Percentiles rank a stretch among this genome's conserved stretches.
phyloP scores from a whole-genome alignment of 345 rosid species.

The Noccaea bulbosa region DNA sequence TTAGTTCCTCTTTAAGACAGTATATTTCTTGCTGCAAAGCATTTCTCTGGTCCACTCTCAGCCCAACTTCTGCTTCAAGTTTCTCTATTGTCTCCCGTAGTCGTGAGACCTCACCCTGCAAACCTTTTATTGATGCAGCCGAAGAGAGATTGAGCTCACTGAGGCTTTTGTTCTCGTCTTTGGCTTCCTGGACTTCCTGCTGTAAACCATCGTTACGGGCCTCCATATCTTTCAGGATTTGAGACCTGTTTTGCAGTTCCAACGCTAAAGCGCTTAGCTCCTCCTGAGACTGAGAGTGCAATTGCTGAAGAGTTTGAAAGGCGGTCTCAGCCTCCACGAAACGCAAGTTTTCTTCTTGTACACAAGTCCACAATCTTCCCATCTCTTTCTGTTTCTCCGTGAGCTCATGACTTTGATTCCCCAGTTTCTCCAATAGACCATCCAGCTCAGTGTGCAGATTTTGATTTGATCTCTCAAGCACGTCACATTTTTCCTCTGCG shows the following conservation, averaged over 20 bases:
- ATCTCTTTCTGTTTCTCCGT: constrained; percentile 87
- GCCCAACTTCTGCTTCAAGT: constrained; percentile 93
- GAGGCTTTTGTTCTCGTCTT: constrained; percentile 61
- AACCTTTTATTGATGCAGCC: constrained; percentile 60
- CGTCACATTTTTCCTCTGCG: constrained; percentile 81
- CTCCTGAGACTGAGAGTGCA: constrained; percentile 96
- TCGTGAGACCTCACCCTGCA: constrained; percentile 72
- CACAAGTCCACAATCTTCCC: constrained; percentile 79
- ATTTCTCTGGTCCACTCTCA: constrained; percentile 86
- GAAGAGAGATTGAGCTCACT: constrained; percentile 73
- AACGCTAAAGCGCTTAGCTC: constrained; percentile 74
- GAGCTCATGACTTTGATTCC: constrained; percentile 70
- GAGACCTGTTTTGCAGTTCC: constrained; percentile 66
- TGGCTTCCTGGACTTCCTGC: constrained; percentile 60
- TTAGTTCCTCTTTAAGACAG: constrained; percentile 91
- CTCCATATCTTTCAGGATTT: constrained; percentile 71
- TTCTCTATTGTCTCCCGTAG: constrained; percentile 70
- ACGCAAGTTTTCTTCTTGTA: constrained; percentile 87
- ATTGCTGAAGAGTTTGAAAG: constrained; percentile 90
- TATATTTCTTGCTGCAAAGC: constrained; percentile 98
- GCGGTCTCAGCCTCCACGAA: constrained; percentile 98
- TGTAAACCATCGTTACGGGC: constrained; percentile 57
- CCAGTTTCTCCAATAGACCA: constrained; percentile 60
- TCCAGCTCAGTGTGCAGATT: constrained; percentile 74
- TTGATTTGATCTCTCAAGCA: constrained; percentile 78